Base-by-base conservation (phyloP, 2,329 filamentous ascomycete species). In the Amauroascus verrucosus region DNA sequence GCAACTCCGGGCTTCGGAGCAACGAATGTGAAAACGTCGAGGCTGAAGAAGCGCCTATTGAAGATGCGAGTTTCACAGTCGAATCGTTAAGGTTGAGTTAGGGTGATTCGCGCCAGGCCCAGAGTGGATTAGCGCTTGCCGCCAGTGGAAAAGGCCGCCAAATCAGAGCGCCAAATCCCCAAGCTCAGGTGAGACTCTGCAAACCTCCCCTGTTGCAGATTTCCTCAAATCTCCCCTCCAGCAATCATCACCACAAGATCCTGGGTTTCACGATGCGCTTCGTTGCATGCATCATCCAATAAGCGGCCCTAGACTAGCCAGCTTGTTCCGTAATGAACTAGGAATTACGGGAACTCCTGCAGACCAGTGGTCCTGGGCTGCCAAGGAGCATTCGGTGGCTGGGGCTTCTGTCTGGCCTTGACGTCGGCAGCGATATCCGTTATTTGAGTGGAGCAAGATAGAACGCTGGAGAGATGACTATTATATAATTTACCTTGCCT, bases 181-280 rank as follows among this genome's bases (percentile, higher is more conserved):
- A 9, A 2, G 16, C 2, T 20, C 11, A 24, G 9, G 22, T 44
- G 48, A 43, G 48, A 51, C 38, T 43, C 35, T 33, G 28, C 48
- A 26, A 26, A 50, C 48, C n/a, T 50, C 37, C 48, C 48, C 35
- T 50, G 48, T 50, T 37, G n/a, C 48, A 50, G 48, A 32, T 16
- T 49, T 26, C 8, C 20, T 16, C 47, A 8, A 41, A 41, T 13
- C 2, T 24, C 18, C 14, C 16, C 18, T 40, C 47, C 24, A 22
- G 3, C 38, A 41, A 24, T 24, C 20, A 41, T 20, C 24, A 22
- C 35, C 35, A 40, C 35, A 30, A 35, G 16, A 50, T 50, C 48
- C 38, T 24, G n/a, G n/a, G 48, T 44, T 38, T 20, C 40, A 33
- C 37, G 48, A 40, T 50, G 48, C 40, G 24, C 18, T 11, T 44